These are phyloP conservation scores for Diplodia intermedia DNA, from an alignment of 2,329 filamentous ascomycete species.

Conservation along the genomic window DNA sequence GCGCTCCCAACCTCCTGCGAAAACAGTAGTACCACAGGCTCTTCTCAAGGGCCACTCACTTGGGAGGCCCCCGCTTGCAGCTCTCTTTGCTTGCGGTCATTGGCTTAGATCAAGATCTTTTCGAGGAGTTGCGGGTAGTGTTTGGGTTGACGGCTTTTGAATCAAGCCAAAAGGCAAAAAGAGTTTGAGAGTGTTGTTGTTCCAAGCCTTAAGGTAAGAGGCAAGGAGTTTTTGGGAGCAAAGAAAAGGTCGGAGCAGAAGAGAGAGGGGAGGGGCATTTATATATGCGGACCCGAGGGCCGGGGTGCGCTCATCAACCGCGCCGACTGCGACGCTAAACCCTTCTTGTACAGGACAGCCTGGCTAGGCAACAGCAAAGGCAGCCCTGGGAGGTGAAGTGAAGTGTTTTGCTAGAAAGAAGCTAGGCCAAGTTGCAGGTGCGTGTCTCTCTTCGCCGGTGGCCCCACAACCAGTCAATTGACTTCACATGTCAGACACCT, in stretches of 20 bases:
- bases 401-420: not conserved
- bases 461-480: no score
- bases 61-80: not conserved
- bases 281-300: not conserved
- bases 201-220: not conserved
- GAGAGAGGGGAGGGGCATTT: not conserved
- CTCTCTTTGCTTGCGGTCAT: not conserved
- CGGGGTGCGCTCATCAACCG: not conserved
- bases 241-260: not conserved
- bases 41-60: not conserved
- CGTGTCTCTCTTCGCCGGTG: no score
- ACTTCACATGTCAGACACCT: not conserved
- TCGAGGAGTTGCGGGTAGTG: not conserved
- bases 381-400: no score
- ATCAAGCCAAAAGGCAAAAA: not conserved
- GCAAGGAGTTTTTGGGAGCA: not conserved
- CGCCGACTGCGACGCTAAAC: not conserved
- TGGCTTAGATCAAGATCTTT: slow-evolving; percentile 2
- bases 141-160: not conserved
- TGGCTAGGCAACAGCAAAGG: not conserved
- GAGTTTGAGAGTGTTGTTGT: no score
- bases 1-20: not conserved
- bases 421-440: no score
- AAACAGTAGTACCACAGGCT: not conserved
- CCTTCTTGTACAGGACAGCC: not conserved